Conservation (phyloP, 768 basidiomycete species). For the Candolleomyces aberdarensis region DNA sequence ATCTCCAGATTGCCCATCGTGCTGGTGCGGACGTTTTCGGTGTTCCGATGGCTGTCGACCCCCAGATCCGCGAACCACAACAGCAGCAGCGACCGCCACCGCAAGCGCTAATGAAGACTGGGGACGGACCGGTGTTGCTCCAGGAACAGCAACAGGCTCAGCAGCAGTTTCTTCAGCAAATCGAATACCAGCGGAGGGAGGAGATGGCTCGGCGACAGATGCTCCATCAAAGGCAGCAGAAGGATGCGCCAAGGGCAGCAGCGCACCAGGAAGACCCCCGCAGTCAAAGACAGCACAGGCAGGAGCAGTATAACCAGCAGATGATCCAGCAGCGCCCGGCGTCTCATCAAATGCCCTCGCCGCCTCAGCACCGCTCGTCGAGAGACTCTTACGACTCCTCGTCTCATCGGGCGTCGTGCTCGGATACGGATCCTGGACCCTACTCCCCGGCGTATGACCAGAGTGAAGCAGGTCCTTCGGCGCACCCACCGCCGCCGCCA, state of each 20-base stretch:
- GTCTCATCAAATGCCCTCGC: neutral
- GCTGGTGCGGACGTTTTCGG: conserved; percentile 33
- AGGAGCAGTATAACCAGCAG: conserved; percentile 13
- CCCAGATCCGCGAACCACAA: conserved; percentile 20
- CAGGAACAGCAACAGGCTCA: conserved; percentile 23
- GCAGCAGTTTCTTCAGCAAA: conserved; percentile 15
- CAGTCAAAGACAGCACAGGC: conserved; percentile 16
- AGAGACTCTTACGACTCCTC: neutral
- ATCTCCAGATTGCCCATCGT: conserved; percentile 45
- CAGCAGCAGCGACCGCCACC: conserved; percentile 16
- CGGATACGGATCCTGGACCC: neutral
- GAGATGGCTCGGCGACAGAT: conserved; percentile 8
- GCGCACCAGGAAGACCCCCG: conserved; percentile 18
- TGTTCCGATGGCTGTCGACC: conserved; percentile 25
- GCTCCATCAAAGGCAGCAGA: conserved; percentile 15
- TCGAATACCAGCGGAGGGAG: conserved; percentile 22
- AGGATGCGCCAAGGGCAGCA: neutral
- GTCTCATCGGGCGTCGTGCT: neutral
- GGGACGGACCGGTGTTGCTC: conserved; percentile 17
- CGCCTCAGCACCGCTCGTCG: neutral
- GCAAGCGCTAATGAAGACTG: neutral
- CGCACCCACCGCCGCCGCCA: no score
- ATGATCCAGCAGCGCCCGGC: conserved; percentile 8
- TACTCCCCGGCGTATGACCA: neutral
- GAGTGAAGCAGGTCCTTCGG: neutral